Base-by-base conservation (phyloP, 441 rosid species). In the Syzygium malaccense region DNA sequence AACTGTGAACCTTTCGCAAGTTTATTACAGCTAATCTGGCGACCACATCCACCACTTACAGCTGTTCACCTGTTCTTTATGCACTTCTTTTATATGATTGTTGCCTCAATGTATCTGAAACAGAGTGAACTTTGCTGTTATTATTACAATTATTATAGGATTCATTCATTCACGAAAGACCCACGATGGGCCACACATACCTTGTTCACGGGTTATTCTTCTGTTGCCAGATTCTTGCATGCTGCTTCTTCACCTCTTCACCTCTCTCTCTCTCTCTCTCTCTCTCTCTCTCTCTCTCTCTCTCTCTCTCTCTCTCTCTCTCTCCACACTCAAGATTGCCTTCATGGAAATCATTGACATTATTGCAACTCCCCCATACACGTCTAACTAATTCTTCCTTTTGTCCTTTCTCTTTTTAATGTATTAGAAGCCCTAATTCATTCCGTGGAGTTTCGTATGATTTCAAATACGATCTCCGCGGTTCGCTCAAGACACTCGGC, bases 181-280 rank as follows among this genome's bases (percentile, higher is more conserved):
- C 75, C 80, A 25, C 28, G 32, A 88, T 87, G 93, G 93, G 92
- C 91, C 83, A 41, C 83, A 23, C 92, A 79, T 88, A 32, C 41
- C 88, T 58, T 86, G 55, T 88, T 93, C 95, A 93, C 94, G 94
- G 94, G 95, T 91, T 75, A 26, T 37, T 91, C 89, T 89, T 88
- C 93, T 94, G 92, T 93, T 94, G 75, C 94, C 88, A 90, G 93
- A 93, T 93, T 94, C 95, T 91, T 92, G 88, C 89, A 86, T 89
- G 87, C 90, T 66, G 55, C 89, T 89, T 91, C 85, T 89, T 88
- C 66, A 25, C 14, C 15, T 85, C 25, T 33, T n/a, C n/a, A n/a
- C n/a, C n/a, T n/a, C n/a, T n/a, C n/a, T n/a, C n/a, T n/a, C 85
- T 88, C 86, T 87, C 78, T 18, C 33, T 60, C 19, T 60, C 68